phyloP scores from a whole-genome alignment of 2,329 filamentous ascomycete species.

The Pyrenochaeta sp. region DNA sequence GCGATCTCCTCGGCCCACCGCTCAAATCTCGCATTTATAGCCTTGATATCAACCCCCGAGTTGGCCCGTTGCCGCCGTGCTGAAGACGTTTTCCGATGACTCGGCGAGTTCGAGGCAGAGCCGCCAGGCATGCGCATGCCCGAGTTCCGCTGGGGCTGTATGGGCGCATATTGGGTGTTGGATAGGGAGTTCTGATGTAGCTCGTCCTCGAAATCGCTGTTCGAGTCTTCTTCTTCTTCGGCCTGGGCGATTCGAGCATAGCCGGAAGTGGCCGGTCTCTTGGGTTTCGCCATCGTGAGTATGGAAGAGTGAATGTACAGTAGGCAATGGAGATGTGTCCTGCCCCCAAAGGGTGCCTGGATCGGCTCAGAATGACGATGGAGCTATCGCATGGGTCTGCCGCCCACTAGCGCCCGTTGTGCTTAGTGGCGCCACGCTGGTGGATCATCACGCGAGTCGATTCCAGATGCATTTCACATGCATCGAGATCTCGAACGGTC shows the following conservation, averaged over 20 bases:
- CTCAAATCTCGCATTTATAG: slow-evolving; percentile 94
- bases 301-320: slow-evolving; percentile 4
- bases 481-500: not conserved
- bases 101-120: slow-evolving; percentile 46
- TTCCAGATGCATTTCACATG: not conserved
- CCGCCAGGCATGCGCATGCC: slow-evolving; percentile 53
- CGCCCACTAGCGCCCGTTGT: slow-evolving; percentile 20
- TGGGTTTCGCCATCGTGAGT: slow-evolving; percentile 40
- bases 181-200: slow-evolving; percentile 49
- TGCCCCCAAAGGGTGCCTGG: slow-evolving; percentile 16
- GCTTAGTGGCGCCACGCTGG: slow-evolving; percentile 4
- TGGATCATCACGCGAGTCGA: slow-evolving; percentile 7
- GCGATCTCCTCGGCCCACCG: slow-evolving; percentile 98
- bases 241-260: slow-evolving; percentile 63
- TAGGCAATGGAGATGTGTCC: slow-evolving; percentile 16
- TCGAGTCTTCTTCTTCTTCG: slow-evolving; percentile 57
- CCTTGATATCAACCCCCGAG: slow-evolving; percentile 95
- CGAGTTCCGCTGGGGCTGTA: slow-evolving; percentile 55
- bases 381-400: slow-evolving; percentile 27
- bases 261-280: slow-evolving; percentile 57
- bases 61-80: slow-evolving; percentile 71
- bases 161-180: slow-evolving; percentile 55
- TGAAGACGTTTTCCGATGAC: slow-evolving; percentile 29
- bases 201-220: slow-evolving; percentile 53
- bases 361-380: slow-evolving; percentile 37